Evolutionary conservation across 2,329 filamentous ascomycete genomes (phyloP).

Genomic region (Fusarium pseudograminearum): DNA sequence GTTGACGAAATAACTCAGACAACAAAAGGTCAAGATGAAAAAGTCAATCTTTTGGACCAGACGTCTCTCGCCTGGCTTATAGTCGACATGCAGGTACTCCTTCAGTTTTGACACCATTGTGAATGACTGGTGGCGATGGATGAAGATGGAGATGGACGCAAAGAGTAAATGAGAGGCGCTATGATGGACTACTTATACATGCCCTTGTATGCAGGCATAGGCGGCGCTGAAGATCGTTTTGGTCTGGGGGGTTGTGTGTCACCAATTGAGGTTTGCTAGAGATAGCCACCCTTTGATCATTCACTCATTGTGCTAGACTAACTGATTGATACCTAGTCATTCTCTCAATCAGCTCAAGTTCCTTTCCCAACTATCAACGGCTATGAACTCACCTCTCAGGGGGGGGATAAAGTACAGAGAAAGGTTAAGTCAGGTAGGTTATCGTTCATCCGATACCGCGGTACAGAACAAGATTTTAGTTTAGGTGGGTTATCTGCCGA

Average conservation of each 20-base stretch:
- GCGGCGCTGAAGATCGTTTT: constrained; percentile 9
- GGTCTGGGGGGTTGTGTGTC: neutral
- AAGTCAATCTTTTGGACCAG: constrained; percentile 71
- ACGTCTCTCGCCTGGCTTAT: constrained; percentile 56
- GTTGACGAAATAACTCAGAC: constrained; percentile 67
- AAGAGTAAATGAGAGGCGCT: constrained; percentile 3
- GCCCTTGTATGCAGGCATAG: neutral
- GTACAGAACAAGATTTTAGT: constrained; percentile 10
- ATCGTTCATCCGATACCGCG: neutral
- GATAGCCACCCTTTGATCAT: neutral
- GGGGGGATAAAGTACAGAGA: neutral
- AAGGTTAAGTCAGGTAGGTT: neutral
- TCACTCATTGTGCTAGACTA: neutral
- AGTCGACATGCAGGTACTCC: constrained; percentile 52
- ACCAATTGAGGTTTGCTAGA: neutral
- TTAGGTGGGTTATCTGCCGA: constrained; percentile 20
- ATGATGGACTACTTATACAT: constrained; percentile 27
- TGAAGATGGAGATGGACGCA: neutral
- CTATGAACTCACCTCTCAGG: neutral
- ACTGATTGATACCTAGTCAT: neutral
- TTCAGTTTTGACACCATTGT: constrained; percentile 41
- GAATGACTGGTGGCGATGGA: constrained; percentile 8
- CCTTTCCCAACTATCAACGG: neutral
- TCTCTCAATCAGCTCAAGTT: neutral
- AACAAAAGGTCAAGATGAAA: constrained; percentile 74